Base-by-base conservation (phyloP, 768 basidiomycete genomes). In the Lactarius akahatsu region DNA sequence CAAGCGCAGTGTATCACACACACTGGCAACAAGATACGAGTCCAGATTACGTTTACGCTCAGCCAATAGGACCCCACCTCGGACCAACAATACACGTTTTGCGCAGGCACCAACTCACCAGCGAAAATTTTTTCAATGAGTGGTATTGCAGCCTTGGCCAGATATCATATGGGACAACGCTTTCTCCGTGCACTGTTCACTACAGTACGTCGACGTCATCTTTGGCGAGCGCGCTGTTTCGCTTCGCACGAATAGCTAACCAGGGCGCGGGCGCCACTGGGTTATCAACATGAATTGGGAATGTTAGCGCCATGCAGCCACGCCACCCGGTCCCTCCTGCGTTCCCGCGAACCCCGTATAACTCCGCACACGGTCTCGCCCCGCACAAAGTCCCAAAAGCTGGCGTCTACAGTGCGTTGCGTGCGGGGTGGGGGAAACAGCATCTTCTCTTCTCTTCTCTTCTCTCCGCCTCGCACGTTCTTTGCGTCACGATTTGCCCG, bases 181-280 rank as follows among this genome's bases (percentile, higher is more conserved):
- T 38, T 50, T 61, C 36, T 28, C 61, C 50, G 18, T 30, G 34
- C 34, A 10, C 9, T 9, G 10, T 18, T 9, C 32, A 36, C 30
- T 26, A n/a, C 45, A 47, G 45, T 50, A 52, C 34, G 23, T 40
- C 36, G 36, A 61, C 50, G 36, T 54, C 61, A 61, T 61, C 20
- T 6, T 23, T 50, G 23, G 23, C 23, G 11, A 26, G 50, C 4
- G 0, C 4, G 23, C 45, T 26, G 23, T n/a, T 26, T 26, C 4
- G 23, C 23, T 28, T 52, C 23, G 5, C 50, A 26, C 13, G 50
- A 13, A 10, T 50, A 23, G 9, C 10, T 45, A n/a, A 50, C 23
- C 47, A 26, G 3, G 4, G 47, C 47, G 23, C 7, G 10, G 23
- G 47, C 2, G 23, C 11, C 10, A 9, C n/a, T n/a, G 23, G 10